A percentile compares a stretch with the other conserved stretches of the same genome.
Conservation (phyloP, 129 eudicot genomes). For the Chrysanthemum lavandulifolium region DNA sequence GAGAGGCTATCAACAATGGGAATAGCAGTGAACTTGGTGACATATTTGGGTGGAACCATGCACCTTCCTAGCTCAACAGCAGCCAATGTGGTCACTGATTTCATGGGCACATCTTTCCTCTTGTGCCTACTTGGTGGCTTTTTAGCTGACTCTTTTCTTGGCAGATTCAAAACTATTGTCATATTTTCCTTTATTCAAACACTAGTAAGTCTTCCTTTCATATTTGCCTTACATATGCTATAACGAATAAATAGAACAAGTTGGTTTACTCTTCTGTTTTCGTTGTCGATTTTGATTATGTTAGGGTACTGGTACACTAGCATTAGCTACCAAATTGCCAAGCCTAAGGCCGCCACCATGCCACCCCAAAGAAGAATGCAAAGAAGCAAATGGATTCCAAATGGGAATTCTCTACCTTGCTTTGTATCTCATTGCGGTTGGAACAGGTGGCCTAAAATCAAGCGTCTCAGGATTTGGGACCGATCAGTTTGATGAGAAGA, state of each 20-base stretch:
- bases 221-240: too few relatives aligned
- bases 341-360: slow-evolving; percentile 74
- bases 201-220: slow-evolving; percentile 25
- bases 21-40: too few relatives aligned
- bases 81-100: slow-evolving; percentile 67
- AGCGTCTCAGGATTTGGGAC: slow-evolving; percentile 91
- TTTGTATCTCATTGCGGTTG: slow-evolving; percentile 74
- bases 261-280: not conserved
- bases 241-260: too few relatives aligned
- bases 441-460: slow-evolving; percentile 89
- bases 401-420: slow-evolving; percentile 83
- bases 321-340: slow-evolving; percentile 65
- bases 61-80: slow-evolving; percentile 53
- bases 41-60: too few relatives aligned
- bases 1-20: slow-evolving; percentile 1
- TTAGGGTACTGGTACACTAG: slow-evolving; percentile 81
- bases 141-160: slow-evolving; percentile 21
- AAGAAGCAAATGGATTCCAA: slow-evolving; percentile 69
- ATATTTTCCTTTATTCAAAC: slow-evolving; percentile 57
- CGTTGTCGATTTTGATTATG: not conserved
- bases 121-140: slow-evolving; percentile 80
- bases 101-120: slow-evolving; percentile 36
- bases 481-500: slow-evolving; percentile 80
- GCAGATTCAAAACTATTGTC: slow-evolving; percentile 67
- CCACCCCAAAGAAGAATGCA: slow-evolving; percentile 39